Evolutionary conservation across 768 basidiomycete species (phyloP), one percentile per base, ranked within the genome.

Genomic region (Kwoniella dendrophila): DNA sequence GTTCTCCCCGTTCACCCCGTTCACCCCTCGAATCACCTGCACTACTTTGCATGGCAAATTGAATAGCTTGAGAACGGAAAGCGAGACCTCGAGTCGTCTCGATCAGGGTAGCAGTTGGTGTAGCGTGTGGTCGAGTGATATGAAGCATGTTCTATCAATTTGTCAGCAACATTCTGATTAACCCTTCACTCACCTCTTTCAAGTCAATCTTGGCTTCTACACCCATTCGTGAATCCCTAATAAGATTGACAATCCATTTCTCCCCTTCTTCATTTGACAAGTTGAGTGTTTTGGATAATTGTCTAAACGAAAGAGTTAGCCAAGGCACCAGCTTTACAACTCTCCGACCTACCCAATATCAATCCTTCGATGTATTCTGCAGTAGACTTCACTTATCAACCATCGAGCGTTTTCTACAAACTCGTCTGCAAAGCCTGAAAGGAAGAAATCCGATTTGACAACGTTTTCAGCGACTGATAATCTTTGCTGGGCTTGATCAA

Each of bases 191-290:
- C 63, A 90, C 92, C 83, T 95, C 92, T 80, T 94, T 92, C 27
- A 98, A 83, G 79, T 98, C 95, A 63, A 98, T 97, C 82, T 95
- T 96, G 53, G 95, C 95, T 70, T 98, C 95, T 0, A 90, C 88
- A 14, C 92, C 92, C 89, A 95, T 92, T 47, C 92, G 86, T 5
- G 94, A 95, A 80, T 98, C 96, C 33, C 96, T 87, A 72, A 98
- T 96, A 64, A 98, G 88, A 82, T 98, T 97, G 72, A 98, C 96
- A 64, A 98, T 95, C 95, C 95, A 99, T 73, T 95, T 95, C 78
- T 99, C 96, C 52, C 95, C 96, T 75, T 98, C 96, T 67, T 92
- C 92, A 41, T 84, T 86, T n/a, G 90, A 88, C 49, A 98, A 84
- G 79, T 97, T 97, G 14, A 98, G 84, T 8, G 95, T 87, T 72